Base-by-base conservation (phyloP, 352 stramenopile genomes). In the Pythium pyrilobum region DNA sequence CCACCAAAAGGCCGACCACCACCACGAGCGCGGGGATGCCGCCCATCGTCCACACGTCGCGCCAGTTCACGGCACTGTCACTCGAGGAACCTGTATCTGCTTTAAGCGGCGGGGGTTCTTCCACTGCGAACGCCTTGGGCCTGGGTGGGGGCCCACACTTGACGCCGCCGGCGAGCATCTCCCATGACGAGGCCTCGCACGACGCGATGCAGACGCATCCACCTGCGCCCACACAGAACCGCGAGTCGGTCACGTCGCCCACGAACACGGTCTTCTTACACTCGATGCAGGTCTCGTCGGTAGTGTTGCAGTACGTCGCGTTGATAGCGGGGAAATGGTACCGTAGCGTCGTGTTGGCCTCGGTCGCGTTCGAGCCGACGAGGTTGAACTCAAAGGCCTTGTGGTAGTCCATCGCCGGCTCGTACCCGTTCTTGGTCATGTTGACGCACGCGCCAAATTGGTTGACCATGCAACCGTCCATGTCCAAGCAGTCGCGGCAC, bases 151-250 rank as follows among this genome's bases (percentile, higher is more conserved):
- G 44, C 9, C 55, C 55, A 29, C 55, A 63, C 0, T 40, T 38
- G 23, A 56, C 23, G 0, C 55, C 45, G n/a, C 47, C 54, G 3
- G 45, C 74, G 24, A 80, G 64, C 38, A 77, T 72, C 41, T 71
- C 67, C 74, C 74, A 85, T 11, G 41, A 44, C 3, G 44, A 50
- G 1, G 42, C 37, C 50, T 85, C 74, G 38, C 74, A 85, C 24
- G 64, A 58, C 9, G 66, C 69, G 18, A 85, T 55, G 31, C 56
- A 64, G 9, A 64, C 13, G 28, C 56, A 64, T 18, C 25, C 23
- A 34, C 58, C 39, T 12, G 34, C 24, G 11, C 56, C 56, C 12
- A 58, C 48, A 33, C 56, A 64, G 29, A 58, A 64, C 1, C 48
- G 56, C 37, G 40, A 58, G 27, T 58, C 56, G 24, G 21, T 49